Base-by-base conservation (phyloP, 495 filamentous ascomycete genomes). In the Aspergillus saccharolyticus region DNA sequence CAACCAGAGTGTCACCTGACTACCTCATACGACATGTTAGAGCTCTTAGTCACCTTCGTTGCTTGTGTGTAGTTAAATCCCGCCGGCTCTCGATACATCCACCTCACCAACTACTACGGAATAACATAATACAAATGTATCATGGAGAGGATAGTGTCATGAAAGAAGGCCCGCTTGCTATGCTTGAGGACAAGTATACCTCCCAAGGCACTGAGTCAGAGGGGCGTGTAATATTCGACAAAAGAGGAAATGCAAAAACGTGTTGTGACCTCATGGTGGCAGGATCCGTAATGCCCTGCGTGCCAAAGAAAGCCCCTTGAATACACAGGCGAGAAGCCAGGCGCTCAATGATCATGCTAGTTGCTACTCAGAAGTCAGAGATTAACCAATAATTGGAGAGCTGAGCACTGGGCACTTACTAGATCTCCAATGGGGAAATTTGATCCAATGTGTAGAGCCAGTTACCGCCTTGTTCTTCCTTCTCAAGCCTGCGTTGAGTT, bases 401-500 rank as follows among this genome's bases (percentile, higher is more conserved):
- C 21, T 25, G 25, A 28, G 25, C 3, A 18, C 7, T 16, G 47
- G 18, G 21, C 30, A 83, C 91, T 83, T 83, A 96, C 93, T 97
- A 98, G 57, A 98, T 98, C 74, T 96, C 90, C 74, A 97, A 77
- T 51, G 94, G 94, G 61, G 94, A 95, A 68, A 98, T 84, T 66
- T 94, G 88, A 70, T 98, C 94, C 47, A 97, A 86, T 70, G 89
- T 89, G 70, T 97, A 97, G 48, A 97, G 83, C 95, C 95, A 98
- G 68, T 96, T 96, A 42, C 90, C 91, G 60, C 88, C 89, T 63
- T 86, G 83, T 75, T 97, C 94, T 73, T 97, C 95, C 62, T 85
- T 86, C 53, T 82, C 81, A 48, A 98, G 82, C 85, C 80, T 83
- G 42, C 1, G 17, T 28, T 28, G 33, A 30, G 9, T 45, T 4